phyloP scores from a whole-genome alignment of 352 stramenopile species.

The Aphanomyces astaci region DNA sequence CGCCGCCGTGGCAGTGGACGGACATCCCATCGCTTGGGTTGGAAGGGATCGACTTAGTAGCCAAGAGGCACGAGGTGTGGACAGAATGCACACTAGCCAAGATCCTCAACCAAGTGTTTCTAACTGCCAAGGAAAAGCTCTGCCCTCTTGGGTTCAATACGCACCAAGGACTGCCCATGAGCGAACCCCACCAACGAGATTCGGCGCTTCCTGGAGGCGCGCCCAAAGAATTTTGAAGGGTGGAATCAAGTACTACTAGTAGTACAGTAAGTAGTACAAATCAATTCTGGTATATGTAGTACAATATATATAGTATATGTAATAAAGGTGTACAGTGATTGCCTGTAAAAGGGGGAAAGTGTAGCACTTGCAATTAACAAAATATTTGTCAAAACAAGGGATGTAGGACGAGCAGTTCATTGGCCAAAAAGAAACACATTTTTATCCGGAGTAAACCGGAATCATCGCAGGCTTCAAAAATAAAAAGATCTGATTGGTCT shows the following conservation, averaged over 20 bases:
- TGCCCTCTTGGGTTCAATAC: conserved; percentile 43
- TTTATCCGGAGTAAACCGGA: no score
- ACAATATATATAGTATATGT: background rate
- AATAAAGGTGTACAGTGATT: no score
- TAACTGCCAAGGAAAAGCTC: conserved; percentile 39
- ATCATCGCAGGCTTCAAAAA: no score
- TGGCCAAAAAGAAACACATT: no score
- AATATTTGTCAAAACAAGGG: no score
- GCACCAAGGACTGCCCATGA: conserved; percentile 30
- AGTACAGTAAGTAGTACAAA: no score
- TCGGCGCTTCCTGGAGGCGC: background rate
- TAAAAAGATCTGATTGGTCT: no score
- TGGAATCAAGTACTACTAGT: no score
- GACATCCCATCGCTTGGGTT: conserved; percentile 21
- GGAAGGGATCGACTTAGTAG: background rate
- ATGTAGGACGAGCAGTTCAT: no score
- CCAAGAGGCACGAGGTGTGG: conserved; percentile 39
- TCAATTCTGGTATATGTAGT: background rate
- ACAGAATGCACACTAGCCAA: conserved; percentile 38
- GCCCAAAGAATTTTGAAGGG: background rate
- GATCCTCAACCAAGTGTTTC: conserved; percentile 38
- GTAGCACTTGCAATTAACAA: no score
- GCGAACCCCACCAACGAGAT: conserved; percentile 8
- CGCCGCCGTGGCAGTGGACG: conserved; percentile 36
- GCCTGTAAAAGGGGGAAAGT: no score